These are phyloP conservation scores for Hansenula sp. DNA, from an alignment of 1,139 yeast species.

Conservation along the genomic window DNA sequence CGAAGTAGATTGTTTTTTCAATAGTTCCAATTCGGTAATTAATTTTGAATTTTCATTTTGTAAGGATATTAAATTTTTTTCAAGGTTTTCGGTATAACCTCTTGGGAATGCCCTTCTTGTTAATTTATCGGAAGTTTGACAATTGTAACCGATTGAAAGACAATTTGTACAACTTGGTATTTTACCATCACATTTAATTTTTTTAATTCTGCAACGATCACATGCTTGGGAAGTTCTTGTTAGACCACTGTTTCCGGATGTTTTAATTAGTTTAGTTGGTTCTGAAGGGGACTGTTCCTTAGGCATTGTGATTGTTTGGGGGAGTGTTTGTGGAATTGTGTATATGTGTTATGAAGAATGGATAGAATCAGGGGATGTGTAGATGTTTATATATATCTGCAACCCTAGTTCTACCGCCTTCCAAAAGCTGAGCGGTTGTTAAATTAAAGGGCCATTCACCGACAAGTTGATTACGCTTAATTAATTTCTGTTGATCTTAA, in stretches of 20 bases:
- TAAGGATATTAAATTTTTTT: conserved; percentile 51
- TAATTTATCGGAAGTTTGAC: conserved; percentile 67
- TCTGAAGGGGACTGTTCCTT: neutral
- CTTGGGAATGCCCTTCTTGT: conserved; percentile 72
- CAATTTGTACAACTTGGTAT: conserved; percentile 66
- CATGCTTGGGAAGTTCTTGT: conserved; percentile 70
- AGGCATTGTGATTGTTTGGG: neutral
- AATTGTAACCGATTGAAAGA: conserved; percentile 55
- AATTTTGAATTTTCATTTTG: conserved; percentile 49
- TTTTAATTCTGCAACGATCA: conserved; percentile 72
- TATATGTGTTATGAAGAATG: no score
- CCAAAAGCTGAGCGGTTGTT: no score
- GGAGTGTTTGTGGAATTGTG: no score
- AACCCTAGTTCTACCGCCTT: no score
- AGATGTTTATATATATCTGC: no score
- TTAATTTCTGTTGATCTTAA: no score
- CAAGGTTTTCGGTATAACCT: conserved; percentile 73
- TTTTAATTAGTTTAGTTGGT: conserved; percentile 18
- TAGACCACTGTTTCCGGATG: conserved; percentile 13
- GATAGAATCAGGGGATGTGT: no score
- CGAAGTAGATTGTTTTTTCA: conserved; percentile 4
- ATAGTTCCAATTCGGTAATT: conserved; percentile 8
- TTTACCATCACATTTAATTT: conserved; percentile 72
- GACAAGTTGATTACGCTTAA: no score
- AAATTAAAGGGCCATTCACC: no score